Percentiles rank a stretch among this genome's conserved stretches.
phyloP scores from a whole-genome alignment of 1,284 basidiomycete genomes.

The Cyathus pygmaeus region DNA sequence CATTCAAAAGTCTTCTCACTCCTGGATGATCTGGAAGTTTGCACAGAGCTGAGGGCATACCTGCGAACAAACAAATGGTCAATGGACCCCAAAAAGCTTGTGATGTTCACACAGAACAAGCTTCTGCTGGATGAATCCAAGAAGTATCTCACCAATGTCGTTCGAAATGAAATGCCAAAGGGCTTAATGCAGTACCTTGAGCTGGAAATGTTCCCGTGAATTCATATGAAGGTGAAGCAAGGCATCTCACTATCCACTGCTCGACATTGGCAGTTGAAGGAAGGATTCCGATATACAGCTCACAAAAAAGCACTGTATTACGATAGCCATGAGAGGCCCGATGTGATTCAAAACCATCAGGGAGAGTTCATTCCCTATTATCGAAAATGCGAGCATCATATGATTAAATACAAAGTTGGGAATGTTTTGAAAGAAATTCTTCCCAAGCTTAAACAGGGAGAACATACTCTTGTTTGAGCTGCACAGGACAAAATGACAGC shows the following conservation, averaged over 20 bases:
- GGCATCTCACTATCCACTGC: conserved; percentile 36
- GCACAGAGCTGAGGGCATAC: conserved; percentile 38
- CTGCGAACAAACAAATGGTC: conserved; percentile 33
- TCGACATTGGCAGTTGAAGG: conserved; percentile 24
- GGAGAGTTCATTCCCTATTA: conserved; percentile 31
- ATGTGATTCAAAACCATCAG: conserved; percentile 31
- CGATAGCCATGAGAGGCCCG: conserved; percentile 34
- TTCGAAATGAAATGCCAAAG: conserved; percentile 44
- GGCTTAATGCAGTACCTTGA: conserved; percentile 49
- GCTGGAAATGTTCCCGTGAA: conserved; percentile 44
- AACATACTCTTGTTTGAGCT: conserved; percentile 35
- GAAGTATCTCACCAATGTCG: conserved; percentile 32
- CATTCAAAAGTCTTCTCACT: conserved; percentile 45
- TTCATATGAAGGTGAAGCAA: conserved; percentile 34
- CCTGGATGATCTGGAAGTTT: conserved; percentile 32
- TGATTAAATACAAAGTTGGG: conserved; percentile 36
- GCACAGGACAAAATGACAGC: conserved; percentile 51
- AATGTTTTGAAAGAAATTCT: conserved; percentile 27
- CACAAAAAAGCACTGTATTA: conserved; percentile 39
- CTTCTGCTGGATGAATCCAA: conserved; percentile 36
- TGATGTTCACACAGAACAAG: conserved; percentile 27
- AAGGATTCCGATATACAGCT: conserved; percentile 41
- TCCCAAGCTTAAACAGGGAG: conserved; percentile 24
- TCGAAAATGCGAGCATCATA: conserved; percentile 13
- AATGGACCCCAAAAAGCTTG: conserved; percentile 43